A percentile compares a stretch with the other conserved stretches of the same genome.
phyloP scores from a whole-genome alignment of 345 rosid species.

The Melaleuca quinquenervia region DNA sequence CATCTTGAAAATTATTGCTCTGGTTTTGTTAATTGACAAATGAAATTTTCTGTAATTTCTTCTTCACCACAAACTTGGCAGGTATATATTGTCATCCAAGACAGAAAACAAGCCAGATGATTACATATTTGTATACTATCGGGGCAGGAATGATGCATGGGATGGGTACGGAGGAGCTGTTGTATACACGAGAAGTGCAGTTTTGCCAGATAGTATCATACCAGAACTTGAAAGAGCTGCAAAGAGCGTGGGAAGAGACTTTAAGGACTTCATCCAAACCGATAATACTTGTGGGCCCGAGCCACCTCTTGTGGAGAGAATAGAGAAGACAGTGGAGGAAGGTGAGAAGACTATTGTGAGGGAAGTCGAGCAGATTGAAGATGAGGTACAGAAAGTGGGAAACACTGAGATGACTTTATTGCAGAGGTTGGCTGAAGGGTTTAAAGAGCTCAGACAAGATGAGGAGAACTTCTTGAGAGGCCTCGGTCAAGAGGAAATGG shows the following conservation, averaged over 20 bases:
- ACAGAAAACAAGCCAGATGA: constrained; percentile 58
- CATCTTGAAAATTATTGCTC: neutral
- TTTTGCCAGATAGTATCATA: constrained; percentile 57
- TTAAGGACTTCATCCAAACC: constrained; percentile 50
- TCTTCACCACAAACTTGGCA: constrained; percentile 3
- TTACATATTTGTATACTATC: constrained; percentile 78
- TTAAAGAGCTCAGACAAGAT: constrained; percentile 52
- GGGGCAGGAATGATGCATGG: constrained; percentile 92
- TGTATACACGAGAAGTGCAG: constrained; percentile 76
- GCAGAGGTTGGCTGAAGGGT: constrained; percentile 68
- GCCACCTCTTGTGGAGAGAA: constrained; percentile 82
- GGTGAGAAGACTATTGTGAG: constrained; percentile 56
- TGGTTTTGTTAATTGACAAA: neutral
- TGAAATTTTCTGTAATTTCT: neutral
- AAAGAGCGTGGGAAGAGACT: constrained; percentile 73
- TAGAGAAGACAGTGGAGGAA: constrained; percentile 87
- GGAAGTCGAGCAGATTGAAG: constrained; percentile 64
- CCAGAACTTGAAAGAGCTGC: constrained; percentile 84
- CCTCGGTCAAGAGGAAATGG: constrained; percentile 74
- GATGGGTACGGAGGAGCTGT: constrained; percentile 97
- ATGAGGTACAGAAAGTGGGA: constrained; percentile 34
- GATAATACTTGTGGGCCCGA: constrained; percentile 86
- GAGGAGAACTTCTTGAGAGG: constrained; percentile 54
- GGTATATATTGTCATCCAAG: constrained; percentile 85
- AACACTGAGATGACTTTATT: constrained; percentile 60